Evolutionary conservation across 2,329 filamentous ascomycete species (phyloP), one percentile per base, ranked within the genome.

Genomic region (Beauveria rudraprayagi): DNA sequence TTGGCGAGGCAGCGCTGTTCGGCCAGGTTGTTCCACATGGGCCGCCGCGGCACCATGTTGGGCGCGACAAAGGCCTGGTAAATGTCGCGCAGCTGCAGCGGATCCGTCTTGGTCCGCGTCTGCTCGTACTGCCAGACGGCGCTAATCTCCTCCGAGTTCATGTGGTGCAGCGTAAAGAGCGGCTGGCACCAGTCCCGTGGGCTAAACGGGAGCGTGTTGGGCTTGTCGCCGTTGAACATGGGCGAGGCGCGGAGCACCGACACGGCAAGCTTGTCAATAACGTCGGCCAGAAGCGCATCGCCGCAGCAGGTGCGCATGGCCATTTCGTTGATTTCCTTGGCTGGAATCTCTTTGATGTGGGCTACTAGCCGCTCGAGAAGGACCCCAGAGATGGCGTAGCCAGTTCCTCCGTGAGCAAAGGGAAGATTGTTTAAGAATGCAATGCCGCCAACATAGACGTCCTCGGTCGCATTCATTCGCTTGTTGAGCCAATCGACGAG

Each of bases 341-440:
- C 76, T 16, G 82, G 66, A 17, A 76, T 73, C 0, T 73, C 74
- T 41, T 79, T 74, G 14, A 60, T 8, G 28, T 73, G 66, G 47
- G 75, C 72, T 3, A 80, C 74, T 52, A 83, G 74, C 57, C 75
- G 73, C 65, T 77, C 73, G 67, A 87, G 72, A 3, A 83, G 77
- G 1, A 75, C 77, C 3, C 80, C 77, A 17, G 80, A 81, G n/a
- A 85, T 69, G 60, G 80, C 72, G 67, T 82, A 83, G n/a, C 83
- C 83, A 41, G 79, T 83, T 3, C 83, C 82, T 11, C 83, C 82
- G 65, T 85, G 82, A 16, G 79, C 82, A 65, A 85, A 85, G 1
- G 76, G 71, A 56, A 75, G 73, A 26, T 70, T 73, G 34, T 72
- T 71, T 56, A 81, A 70, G 60, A 76, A 79, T 55, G 80, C 78